These are phyloP conservation scores for Acanthamoeba culbertsoni DNA, from an alignment of 208 protist genomes.

Conservation along the genomic window DNA sequence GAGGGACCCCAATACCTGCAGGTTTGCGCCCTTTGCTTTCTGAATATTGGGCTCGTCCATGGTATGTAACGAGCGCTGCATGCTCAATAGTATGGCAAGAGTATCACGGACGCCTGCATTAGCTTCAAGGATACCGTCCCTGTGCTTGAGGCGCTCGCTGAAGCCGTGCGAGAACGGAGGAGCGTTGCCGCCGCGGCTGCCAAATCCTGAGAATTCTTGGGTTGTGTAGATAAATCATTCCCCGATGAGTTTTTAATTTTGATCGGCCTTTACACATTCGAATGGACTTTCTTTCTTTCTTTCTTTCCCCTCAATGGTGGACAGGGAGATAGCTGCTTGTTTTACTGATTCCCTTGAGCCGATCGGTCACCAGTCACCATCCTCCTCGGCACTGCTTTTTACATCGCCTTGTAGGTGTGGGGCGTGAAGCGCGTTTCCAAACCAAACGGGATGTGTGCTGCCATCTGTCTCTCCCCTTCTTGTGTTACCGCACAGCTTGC, in stretches of 20 bases:
- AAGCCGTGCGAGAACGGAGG: conserved; percentile 49
- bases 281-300: no score
- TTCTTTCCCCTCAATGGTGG: no score
- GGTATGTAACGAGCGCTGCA: not conserved
- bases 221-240: no score
- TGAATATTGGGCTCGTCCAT: not conserved
- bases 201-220: no score
- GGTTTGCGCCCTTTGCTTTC: not conserved
- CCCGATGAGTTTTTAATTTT: no score
- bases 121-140: conserved; percentile 66
- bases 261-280: no score
- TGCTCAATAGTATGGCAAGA: conserved; percentile 70
- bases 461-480: not conserved
- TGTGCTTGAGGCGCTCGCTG: conserved; percentile 69
- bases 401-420: not conserved
- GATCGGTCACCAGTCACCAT: no score
- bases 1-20: conserved; percentile 4
- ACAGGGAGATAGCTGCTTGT: no score
- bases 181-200: not conserved
- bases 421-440: not conserved
- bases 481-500: not conserved
- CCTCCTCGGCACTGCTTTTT: no score
- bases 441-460: not conserved
- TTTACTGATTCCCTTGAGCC: no score
- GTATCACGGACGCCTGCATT: conserved; percentile 79